Evolutionary conservation across 805 yeast species (phyloP), one percentile per base, ranked within the genome.

Genomic region (Diddensiella caesifluorescens): DNA sequence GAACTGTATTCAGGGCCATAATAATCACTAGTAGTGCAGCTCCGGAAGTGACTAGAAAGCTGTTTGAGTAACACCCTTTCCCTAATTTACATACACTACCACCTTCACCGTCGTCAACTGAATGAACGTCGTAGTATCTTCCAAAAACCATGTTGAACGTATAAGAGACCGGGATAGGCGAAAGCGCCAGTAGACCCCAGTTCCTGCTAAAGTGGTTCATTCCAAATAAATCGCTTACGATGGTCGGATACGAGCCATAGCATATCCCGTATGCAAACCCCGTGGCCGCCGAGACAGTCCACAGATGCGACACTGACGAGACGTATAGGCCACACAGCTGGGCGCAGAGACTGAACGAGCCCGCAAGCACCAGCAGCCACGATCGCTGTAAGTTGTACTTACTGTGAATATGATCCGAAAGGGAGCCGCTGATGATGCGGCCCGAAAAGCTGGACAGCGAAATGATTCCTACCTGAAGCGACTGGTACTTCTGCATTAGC

Each of bases 261-360:
- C 79, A 69, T 48, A 77, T 73, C 0, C 94, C 94, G 61, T 84
- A 84, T 29, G 80, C 81, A 27, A 79, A 64, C 0, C 94, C 94
- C 22, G 75, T 71, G 15, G 75, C 54, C n/a, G 72, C 56, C 1
- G 89, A 78, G 19, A 73, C 64, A 22, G 69, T 31, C 61, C 79
- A 69, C 50, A 84, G 59, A 19, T 49, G 42, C 2, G 54, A 48
- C 4, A 58, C 50, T 41, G 70, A 64, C 18, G 62, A 57, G 12
- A 56, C 48, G 9, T 68, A 52, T 20, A 59, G 59, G 3, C 78
- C 80, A 47, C 74, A 52, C 2, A 72, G 23, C 59, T 80, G 88
- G 2, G 81, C 71, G 1, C 64, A 22, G 4, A 73, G 42, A 16
- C 79, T 61, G 2, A 80, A 67, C 1, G 61, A 3, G 0, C 73